Conservation (phyloP, 352 stramenopile genomes). For the Phytophthora boehmeriae region DNA sequence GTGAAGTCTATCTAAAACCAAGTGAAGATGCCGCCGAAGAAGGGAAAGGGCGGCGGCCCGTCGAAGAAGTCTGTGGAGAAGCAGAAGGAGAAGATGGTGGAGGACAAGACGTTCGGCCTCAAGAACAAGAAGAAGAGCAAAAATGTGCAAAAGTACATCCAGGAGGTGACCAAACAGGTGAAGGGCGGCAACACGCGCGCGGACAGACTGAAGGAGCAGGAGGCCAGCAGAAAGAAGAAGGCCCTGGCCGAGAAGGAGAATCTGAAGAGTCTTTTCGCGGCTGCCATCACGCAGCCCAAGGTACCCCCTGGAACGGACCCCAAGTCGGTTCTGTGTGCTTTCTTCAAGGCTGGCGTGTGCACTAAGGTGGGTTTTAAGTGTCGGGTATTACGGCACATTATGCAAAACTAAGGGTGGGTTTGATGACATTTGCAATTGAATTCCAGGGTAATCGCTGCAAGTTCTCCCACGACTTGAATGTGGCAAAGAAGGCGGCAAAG, state of each 20-base stretch:
- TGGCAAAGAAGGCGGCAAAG: conserved; percentile 87
- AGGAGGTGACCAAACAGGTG: conserved; percentile 90
- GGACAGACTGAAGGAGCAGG: conserved; percentile 78
- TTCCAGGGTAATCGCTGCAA: conserved; percentile 84
- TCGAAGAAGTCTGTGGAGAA: conserved; percentile 92
- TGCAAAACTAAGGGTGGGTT: not conserved
- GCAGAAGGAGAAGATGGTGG: conserved; percentile 93
- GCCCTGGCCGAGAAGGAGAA: conserved; percentile 88
- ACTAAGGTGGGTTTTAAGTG: conserved; percentile 58
- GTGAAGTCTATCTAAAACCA: not conserved
- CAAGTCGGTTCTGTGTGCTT: conserved; percentile 89
- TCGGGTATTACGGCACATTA: not conserved
- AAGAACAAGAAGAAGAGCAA: conserved; percentile 99
- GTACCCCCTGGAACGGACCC: conserved; percentile 87
- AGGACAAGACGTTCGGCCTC: conserved; percentile 99
- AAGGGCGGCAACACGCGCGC: conserved; percentile 81
- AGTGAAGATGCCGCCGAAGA: conserved; percentile 80
- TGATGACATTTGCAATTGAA: not conserved
- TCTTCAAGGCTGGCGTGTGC: conserved; percentile 90
- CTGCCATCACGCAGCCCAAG: conserved; percentile 88
- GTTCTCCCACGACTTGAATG: conserved; percentile 90
- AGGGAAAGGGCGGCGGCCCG: conserved; percentile 39
- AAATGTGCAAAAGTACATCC: conserved; percentile 95
- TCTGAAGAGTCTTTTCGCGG: conserved; percentile 84
- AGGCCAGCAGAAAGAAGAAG: conserved; percentile 78